These are phyloP conservation scores for Pythium scleroteichum DNA, from an alignment of 352 stramenopile species.

Conservation along the genomic window DNA sequence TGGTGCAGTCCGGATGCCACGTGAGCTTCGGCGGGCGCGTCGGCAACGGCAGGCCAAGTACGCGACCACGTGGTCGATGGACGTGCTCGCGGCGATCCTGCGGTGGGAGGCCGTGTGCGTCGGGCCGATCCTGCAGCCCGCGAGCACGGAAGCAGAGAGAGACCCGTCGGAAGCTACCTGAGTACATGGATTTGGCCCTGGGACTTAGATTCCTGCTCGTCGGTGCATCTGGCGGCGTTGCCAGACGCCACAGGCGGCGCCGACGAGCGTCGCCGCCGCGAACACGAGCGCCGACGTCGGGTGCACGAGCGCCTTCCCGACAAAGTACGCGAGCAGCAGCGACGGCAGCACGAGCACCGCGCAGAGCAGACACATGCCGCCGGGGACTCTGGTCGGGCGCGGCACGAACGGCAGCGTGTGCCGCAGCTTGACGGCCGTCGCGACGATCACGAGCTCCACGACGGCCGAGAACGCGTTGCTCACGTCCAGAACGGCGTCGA, in stretches of 20 bases:
- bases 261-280: not conserved
- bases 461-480: constrained; percentile 86
- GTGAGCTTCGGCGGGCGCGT: constrained; percentile 30
- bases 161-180: not conserved
- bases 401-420: constrained; percentile 42
- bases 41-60: constrained; percentile 29
- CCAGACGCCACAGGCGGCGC: not conserved
- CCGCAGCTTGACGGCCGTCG: constrained; percentile 80
- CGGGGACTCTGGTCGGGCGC: constrained; percentile 38
- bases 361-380: constrained; percentile 11
- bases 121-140: constrained; percentile 23
- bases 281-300: not conserved
- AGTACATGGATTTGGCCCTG: too few relatives aligned
- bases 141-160: not conserved
- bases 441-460: constrained; percentile 77
- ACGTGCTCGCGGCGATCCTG: constrained; percentile 28
- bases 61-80: constrained; percentile 26
- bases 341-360: constrained; percentile 10
- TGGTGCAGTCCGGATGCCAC: constrained; percentile 13
- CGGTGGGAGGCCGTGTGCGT: constrained; percentile 31
- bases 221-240: constrained; percentile 10
- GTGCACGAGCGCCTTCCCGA: constrained; percentile 6
- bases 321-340: constrained; percentile 2
- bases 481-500: constrained; percentile 54
- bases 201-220: not conserved